phyloP scores from a whole-genome alignment of 1,284 basidiomycete genomes.

The Pholiota adiposa region DNA sequence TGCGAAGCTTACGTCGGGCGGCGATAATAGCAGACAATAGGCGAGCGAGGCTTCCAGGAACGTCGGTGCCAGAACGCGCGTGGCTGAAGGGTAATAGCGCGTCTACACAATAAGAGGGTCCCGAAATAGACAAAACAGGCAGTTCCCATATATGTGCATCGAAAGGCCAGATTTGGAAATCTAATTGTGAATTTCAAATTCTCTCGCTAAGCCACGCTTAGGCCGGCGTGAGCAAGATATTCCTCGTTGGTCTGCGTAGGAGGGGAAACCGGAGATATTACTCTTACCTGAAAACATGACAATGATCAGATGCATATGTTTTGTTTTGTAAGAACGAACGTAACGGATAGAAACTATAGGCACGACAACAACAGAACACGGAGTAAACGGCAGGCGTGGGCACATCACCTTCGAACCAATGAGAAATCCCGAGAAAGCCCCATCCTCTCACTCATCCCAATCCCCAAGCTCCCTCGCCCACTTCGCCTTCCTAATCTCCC shows the following conservation, averaged over 20 bases:
- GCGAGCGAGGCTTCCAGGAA: not conserved
- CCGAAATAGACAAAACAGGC: not conserved
- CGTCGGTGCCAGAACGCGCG: not conserved
- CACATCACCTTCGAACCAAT: not conserved
- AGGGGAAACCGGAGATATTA: no score
- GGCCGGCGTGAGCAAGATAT: not conserved
- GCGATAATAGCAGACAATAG: not conserved
- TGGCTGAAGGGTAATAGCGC: not conserved
- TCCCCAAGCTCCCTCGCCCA: slow-evolving; percentile 66
- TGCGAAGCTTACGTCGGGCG: not conserved
- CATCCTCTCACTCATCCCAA: slow-evolving; percentile 61
- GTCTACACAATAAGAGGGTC: not conserved
- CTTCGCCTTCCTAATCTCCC: slow-evolving; percentile 60
- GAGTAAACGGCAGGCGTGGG: not conserved
- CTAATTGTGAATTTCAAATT: not conserved
- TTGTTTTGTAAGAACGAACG: no score
- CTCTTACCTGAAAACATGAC: no score
- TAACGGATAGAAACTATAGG: no score
- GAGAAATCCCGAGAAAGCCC: not conserved
- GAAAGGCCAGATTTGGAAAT: not conserved
- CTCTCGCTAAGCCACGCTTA: not conserved
- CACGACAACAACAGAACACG: not conserved
- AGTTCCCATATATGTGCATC: not conserved
- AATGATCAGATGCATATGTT: no score
- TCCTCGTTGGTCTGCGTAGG: not conserved